phyloP scores from a whole-genome alignment of 192 early-diverging fungal species.

The Backusella circina region DNA sequence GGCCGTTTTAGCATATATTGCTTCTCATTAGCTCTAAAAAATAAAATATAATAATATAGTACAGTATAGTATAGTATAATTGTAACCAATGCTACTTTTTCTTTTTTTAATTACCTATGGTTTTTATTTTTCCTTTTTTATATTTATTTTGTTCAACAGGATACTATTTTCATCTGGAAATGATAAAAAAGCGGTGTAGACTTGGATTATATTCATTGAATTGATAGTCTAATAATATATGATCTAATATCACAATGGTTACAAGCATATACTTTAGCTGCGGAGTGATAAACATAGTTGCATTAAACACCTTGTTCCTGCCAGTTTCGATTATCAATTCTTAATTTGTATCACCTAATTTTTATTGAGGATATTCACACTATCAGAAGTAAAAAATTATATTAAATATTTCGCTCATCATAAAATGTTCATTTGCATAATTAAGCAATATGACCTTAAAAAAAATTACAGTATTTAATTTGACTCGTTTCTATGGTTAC shows the following conservation, averaged over 20 bases:
- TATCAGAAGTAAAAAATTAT: neutral
- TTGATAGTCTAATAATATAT: neutral
- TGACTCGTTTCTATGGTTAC: neutral
- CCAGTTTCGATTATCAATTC: neutral
- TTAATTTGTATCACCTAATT: neutral
- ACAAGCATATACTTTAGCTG: neutral
- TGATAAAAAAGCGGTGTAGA: neutral
- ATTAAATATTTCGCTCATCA: neutral
- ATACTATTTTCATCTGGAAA: neutral
- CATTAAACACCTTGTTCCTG: neutral
- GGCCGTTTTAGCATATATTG: neutral
- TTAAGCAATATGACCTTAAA: too few species aligned
- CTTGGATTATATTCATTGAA: neutral
- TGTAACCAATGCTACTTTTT: neutral
- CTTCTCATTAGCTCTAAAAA: neutral
- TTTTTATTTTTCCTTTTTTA: neutral
- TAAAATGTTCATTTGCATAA: too few species aligned
- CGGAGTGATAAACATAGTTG: neutral
- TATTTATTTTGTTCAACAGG: neutral
- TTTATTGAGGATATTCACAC: neutral
- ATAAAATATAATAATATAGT: neutral
- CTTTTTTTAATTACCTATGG: neutral
- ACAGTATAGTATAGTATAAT: neutral
- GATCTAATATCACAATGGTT: constrained; percentile 4
- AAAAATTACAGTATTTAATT: too few species aligned